These are phyloP conservation scores for Fusarium incarnatum DNA, from an alignment of 2,329 filamentous ascomycete species.

Conservation along the genomic window DNA sequence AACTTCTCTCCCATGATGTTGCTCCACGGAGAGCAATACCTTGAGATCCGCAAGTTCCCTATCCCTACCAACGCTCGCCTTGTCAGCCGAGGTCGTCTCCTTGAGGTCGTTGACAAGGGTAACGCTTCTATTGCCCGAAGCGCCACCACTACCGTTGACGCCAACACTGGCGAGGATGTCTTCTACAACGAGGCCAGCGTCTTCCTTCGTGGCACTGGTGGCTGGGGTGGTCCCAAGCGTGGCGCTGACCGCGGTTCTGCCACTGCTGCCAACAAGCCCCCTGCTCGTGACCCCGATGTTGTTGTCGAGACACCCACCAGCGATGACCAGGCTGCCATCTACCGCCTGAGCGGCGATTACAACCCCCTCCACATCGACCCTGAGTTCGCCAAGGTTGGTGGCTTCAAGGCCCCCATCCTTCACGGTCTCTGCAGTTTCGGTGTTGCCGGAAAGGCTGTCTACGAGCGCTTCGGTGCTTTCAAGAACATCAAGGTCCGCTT, in stretches of 20 bases:
- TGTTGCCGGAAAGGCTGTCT: conserved; percentile 89
- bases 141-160: conserved; percentile 85
- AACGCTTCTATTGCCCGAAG: conserved; percentile 85
- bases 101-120: conserved; percentile 97
- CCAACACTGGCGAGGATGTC: conserved; percentile 85
- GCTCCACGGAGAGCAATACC: conserved; percentile 97
- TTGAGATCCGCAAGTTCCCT: conserved; percentile 92
- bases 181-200: conserved; percentile 98
- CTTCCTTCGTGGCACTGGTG: conserved; percentile 90
- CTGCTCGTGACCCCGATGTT: conserved; percentile 79
- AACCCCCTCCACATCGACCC: conserved; percentile 98
- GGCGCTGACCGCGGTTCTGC: conserved; percentile 81
- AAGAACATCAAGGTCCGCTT: conserved; percentile 95
- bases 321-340: conserved; percentile 92
- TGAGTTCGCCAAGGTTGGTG: conserved; percentile 91
- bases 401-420: conserved; percentile 93
- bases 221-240: conserved; percentile 87
- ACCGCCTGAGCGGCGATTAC: conserved; percentile 92
- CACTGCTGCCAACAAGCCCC: conserved; percentile 82
- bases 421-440: conserved; percentile 98
- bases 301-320: conserved; percentile 88
- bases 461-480: conserved; percentile 83
- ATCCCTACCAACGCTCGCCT: conserved; percentile 87
- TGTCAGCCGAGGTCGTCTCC: conserved; percentile 79
- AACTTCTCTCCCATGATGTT: conserved; percentile 99